Evolutionary conservation across 140 eudicot species (phyloP).

Genomic region (Cichorium intybus): DNA sequence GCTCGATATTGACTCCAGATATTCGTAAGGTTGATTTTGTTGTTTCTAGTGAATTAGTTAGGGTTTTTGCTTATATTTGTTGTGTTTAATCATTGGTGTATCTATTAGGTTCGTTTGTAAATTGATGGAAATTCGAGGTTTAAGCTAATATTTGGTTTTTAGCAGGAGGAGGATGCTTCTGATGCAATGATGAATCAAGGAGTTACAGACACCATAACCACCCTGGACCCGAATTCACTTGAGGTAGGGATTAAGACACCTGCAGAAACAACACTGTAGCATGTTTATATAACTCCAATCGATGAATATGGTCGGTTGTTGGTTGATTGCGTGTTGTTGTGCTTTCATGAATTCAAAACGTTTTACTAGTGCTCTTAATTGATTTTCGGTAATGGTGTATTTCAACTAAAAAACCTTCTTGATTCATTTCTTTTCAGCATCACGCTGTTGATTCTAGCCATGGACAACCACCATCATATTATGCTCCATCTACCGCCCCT

Average conservation of each 20-base stretch:
- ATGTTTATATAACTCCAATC: neutral
- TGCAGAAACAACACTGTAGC: neutral
- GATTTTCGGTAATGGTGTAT: constrained; percentile 5
- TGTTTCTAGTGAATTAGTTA: constrained; percentile 15
- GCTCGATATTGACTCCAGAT: constrained; percentile 22
- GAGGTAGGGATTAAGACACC: constrained; percentile 44
- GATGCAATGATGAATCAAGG: constrained; percentile 65
- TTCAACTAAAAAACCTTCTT: constrained; percentile 5
- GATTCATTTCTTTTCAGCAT: constrained; percentile 22
- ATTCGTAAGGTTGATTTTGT: constrained; percentile 13
- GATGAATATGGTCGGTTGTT: neutral
- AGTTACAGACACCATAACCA: constrained; percentile 36
- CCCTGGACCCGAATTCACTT: constrained; percentile 40
- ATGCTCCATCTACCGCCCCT: constrained; percentile 39
- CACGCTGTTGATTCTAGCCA: constrained; percentile 47
- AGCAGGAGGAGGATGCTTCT: constrained; percentile 15
- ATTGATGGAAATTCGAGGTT: constrained; percentile 9
- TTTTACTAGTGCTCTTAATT: neutral
- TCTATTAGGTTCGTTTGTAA: neutral
- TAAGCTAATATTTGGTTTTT: neutral
- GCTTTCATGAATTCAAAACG: neutral
- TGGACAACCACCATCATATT: constrained; percentile 54
- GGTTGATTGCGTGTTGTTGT: neutral
- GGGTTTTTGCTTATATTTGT: constrained; percentile 22
- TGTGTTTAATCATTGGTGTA: neutral